Percentiles rank a stretch among this genome's conserved stretches.
Conservation (phyloP, 1,139 yeast genomes). For the Nadsonia commutata region DNA sequence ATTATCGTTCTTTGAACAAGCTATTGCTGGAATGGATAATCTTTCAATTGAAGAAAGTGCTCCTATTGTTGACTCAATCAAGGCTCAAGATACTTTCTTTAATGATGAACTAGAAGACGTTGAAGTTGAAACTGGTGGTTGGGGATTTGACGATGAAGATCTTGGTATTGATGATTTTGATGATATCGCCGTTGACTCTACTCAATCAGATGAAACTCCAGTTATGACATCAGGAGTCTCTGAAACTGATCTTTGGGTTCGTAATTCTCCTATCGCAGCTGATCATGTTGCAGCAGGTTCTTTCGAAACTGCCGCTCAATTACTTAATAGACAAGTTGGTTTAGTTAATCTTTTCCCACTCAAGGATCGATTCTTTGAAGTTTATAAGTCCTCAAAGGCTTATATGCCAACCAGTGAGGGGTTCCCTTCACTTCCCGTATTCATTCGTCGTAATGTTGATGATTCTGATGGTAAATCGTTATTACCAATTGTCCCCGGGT, state of each 20-base stretch:
- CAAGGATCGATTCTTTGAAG: slow-evolving; percentile 65
- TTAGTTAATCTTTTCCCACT: slow-evolving; percentile 77
- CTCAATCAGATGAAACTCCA: slow-evolving; percentile 26
- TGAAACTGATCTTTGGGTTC: slow-evolving; percentile 72
- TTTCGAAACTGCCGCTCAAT: slow-evolving; percentile 87
- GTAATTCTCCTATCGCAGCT: slow-evolving; percentile 82
- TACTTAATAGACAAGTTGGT: slow-evolving; percentile 81
- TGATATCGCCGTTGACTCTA: slow-evolving; percentile 31
- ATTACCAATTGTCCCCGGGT: slow-evolving; percentile 64
- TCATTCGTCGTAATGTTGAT: slow-evolving; percentile 51
- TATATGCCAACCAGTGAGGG: slow-evolving; percentile 63
- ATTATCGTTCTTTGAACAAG: slow-evolving; percentile 72
- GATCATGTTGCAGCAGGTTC: slow-evolving; percentile 94
- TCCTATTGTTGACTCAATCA: not conserved
- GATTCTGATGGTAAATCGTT: slow-evolving; percentile 21
- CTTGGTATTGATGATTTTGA: slow-evolving; percentile 50
- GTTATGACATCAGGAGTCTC: slow-evolving; percentile 30
- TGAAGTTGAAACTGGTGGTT: slow-evolving; percentile 22
- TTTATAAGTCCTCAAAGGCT: slow-evolving; percentile 66
- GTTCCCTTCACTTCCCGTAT: slow-evolving; percentile 55
- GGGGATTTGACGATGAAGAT: slow-evolving; percentile 33
- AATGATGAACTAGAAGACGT: slow-evolving; percentile 7
- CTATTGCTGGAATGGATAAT: slow-evolving; percentile 62
- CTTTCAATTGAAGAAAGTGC: slow-evolving; percentile 36
- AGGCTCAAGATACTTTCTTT: slow-evolving; percentile 11